Evolutionary conservation across 208 protist genomes (phyloP), one percentile per base, ranked within the genome.

Genomic region (Leishmania tarentolae): DNA sequence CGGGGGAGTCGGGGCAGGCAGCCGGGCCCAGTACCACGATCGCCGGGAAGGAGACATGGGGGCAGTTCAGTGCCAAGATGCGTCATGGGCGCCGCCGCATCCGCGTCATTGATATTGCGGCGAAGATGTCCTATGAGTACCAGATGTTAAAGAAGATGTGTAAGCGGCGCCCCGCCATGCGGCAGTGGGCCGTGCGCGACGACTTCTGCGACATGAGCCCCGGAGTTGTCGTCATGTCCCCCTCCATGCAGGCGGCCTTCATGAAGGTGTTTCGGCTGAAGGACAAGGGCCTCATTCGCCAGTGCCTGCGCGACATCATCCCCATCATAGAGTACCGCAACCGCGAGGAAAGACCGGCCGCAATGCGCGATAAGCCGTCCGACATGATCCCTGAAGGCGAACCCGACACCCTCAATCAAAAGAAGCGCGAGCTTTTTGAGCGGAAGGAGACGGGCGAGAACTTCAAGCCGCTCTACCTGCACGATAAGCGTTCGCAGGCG

Each of bases 41-140:
- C 35, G 89, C 80, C 17, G 93, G 93, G 17, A 95, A 95, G 75
- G 93, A 97, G 79, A 97, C 93, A 74, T 97, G 93, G 92, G 88
- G 84, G n/a, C 93, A 97, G 85, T 95, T 95, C 71, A 88, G 89
- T 50, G 83, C 90, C 50, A 94, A 94, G 84, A 95, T 95, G 92
- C 90, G 93, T 19, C 88, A 91, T 79, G 90, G 90, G 17, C 87
- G 92, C 6, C 90, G 93, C 28, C 93, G 93, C 71, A 93, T 97
- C 63, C 90, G 90, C 56, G 89, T 93, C 2, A 97, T 98, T 81
- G 96, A 97, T 71, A 84, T 97, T 15, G 96, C 95, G 17, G 86
- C 96, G 11, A 95, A 96, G 81, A 96, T 99, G 86, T 93, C 92
- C 47, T 99, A 98, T 87, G 96, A 98, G 82, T 97, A 98, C 78